A percentile compares a stretch with the other conserved stretches of the same genome.
Evolutionary conservation across 495 filamentous ascomycete species (phyloP).

Genomic region (Terfezia boudieri): DNA sequence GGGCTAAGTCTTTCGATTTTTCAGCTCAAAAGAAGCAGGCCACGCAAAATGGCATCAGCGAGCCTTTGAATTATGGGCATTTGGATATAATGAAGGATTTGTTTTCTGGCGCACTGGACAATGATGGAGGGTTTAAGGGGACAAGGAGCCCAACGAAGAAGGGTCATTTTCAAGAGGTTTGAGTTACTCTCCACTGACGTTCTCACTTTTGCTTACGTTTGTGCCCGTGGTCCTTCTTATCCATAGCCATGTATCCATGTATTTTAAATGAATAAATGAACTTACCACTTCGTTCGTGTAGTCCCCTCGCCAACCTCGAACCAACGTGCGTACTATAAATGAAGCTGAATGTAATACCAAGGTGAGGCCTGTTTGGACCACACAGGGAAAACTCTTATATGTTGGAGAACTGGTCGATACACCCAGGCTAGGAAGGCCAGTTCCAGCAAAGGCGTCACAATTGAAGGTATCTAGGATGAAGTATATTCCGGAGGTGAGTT

Average conservation of each 20-base stretch:
- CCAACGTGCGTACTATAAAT: constrained; percentile 2
- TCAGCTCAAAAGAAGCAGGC: constrained; percentile 1
- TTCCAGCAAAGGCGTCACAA: background rate
- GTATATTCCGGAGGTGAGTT: background rate
- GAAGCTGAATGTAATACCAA: constrained; percentile 2
- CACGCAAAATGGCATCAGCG: constrained; percentile 9
- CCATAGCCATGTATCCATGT: constrained; percentile 12
- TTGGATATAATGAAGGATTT: constrained; percentile 16
- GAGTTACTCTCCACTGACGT: constrained; percentile 26
- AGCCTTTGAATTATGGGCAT: constrained; percentile 16
- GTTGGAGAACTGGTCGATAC: constrained; percentile 15
- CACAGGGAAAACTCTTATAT: constrained; percentile 48
- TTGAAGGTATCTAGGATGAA: background rate
- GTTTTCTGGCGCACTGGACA: constrained; percentile 11
- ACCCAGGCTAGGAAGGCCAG: background rate
- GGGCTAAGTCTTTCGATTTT: background rate
- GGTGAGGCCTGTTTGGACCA: constrained; percentile 60
- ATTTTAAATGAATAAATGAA: constrained; percentile 22
- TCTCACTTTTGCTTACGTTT: constrained; percentile 18
- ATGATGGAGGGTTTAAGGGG: constrained; percentile 22
- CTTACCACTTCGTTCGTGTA: constrained; percentile 32
- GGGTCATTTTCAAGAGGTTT: constrained; percentile 51
- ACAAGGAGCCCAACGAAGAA: constrained; percentile 28
- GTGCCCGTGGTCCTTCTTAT: too few relatives aligned
- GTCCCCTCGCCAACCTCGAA: constrained; percentile 38